Evolutionary conservation across 2,329 filamentous ascomycete species (phyloP).

Genomic region (Pseudocercospora musae): DNA sequence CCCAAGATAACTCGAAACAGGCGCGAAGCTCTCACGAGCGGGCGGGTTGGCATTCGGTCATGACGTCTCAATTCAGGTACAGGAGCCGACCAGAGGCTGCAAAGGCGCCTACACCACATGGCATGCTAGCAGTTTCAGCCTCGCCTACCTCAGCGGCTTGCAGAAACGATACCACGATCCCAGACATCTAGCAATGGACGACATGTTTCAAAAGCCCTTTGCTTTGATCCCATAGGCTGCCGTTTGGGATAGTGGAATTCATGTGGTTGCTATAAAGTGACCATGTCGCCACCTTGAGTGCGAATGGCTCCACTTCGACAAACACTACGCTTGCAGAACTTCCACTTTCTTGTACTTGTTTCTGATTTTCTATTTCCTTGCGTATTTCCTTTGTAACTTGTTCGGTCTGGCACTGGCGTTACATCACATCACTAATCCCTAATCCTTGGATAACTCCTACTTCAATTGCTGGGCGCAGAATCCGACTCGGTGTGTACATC

Average conservation of each 20-base stretch:
- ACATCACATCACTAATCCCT: constrained; percentile 19
- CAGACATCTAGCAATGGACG: constrained; percentile 9
- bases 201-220: constrained; percentile 21
- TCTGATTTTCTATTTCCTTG: constrained; percentile 31
- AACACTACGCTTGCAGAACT: constrained; percentile 8
- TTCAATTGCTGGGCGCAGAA: constrained; percentile 26
- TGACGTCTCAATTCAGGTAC: constrained; percentile 22
- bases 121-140: constrained; percentile 21
- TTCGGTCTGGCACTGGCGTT: constrained; percentile 34
- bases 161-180: constrained; percentile 2
- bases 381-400: constrained; percentile 30
- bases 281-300: constrained; percentile 7
- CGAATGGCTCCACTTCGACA: neutral
- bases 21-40: constrained; percentile 27
- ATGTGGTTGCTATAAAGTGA: constrained; percentile 22
- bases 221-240: constrained; percentile 9
- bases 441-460: constrained; percentile 12
- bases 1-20: constrained; percentile 30
- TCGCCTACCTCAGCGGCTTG: constrained; percentile 12
- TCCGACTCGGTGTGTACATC: neutral
- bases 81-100: constrained; percentile 3
- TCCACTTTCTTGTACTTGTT: constrained; percentile 16
- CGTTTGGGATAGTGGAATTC: neutral
- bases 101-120: constrained; percentile 20
- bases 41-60: constrained; percentile 16